A percentile compares a stretch with the other conserved stretches of the same genome.
Conservation (phyloP, 108 stramenopile species). For the Aurantiochytrium sp. region DNA sequence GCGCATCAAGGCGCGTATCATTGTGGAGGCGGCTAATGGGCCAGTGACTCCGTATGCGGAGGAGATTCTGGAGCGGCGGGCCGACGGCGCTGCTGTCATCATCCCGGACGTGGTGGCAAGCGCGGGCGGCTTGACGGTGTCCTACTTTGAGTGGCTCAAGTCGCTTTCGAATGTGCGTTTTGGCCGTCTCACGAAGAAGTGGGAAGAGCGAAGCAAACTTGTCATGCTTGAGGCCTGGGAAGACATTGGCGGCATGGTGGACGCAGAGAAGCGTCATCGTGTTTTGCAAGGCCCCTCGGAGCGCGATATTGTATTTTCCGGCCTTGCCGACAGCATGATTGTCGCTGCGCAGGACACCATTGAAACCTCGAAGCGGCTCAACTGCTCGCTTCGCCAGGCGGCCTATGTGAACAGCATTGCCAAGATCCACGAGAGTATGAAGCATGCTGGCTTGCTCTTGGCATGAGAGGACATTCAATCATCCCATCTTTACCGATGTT, state of each 20-base stretch:
- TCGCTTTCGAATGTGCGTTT: constrained; percentile 27
- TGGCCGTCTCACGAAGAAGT: constrained; percentile 27
- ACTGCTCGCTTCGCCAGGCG: background rate
- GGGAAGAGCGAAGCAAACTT: constrained; percentile 22
- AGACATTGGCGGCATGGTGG: background rate
- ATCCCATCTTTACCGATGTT: too few species aligned
- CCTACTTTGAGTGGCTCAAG: constrained; percentile 34
- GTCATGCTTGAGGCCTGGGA: constrained; percentile 18
- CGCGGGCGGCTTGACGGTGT: constrained; percentile 28
- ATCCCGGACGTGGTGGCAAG: constrained; percentile 22
- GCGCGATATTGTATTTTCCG: constrained; percentile 25
- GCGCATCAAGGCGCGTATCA: constrained; percentile 18
- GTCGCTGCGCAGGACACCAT: background rate
- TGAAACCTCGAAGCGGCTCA: background rate
- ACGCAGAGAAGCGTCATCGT: background rate
- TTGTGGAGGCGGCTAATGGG: constrained; percentile 26
- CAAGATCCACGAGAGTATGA: constrained; percentile 23
- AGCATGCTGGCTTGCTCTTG: background rate
- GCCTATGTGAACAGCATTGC: constrained; percentile 20
- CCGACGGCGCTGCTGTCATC: background rate
- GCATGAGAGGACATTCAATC: background rate
- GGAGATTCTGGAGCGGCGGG: background rate
- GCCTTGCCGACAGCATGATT: constrained; percentile 26
- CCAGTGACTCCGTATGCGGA: constrained; percentile 25
- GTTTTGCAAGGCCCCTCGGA: constrained; percentile 20